Evolutionary conservation across 495 filamentous ascomycete genomes (phyloP).

Genomic region (Lepidopterella palustris): DNA sequence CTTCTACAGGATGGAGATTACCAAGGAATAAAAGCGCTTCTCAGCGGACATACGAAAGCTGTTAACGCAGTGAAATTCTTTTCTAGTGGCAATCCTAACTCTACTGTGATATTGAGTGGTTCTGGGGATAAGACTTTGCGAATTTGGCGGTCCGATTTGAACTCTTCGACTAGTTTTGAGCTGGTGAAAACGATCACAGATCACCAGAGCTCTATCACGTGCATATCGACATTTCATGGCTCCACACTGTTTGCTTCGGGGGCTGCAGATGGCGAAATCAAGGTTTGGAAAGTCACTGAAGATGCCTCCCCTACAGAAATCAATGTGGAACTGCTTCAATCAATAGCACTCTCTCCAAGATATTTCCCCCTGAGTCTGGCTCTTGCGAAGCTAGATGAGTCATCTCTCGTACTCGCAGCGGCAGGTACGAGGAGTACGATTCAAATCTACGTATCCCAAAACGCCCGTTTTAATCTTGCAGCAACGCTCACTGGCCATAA

Average conservation of each 20-base stretch:
- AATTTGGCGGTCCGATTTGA: conserved; percentile 52
- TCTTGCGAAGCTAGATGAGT: conserved; percentile 49
- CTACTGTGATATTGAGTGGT: conserved; percentile 63
- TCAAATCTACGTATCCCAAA: conserved; percentile 63
- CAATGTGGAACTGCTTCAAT: conserved; percentile 52
- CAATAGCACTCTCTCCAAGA: conserved; percentile 63
- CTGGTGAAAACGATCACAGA: conserved; percentile 48
- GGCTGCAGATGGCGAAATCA: conserved; percentile 74
- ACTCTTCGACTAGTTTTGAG: conserved; percentile 32
- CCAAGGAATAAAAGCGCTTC: conserved; percentile 57
- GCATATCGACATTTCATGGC: conserved; percentile 54
- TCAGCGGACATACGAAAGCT: conserved; percentile 73
- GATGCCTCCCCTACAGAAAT: conserved; percentile 36
- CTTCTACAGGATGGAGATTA: conserved; percentile 41
- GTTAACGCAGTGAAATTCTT: conserved; percentile 84
- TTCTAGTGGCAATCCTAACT: conserved; percentile 42
- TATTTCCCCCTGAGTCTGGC: conserved; percentile 77
- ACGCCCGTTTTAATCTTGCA: conserved; percentile 57
- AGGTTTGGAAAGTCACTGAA: conserved; percentile 59
- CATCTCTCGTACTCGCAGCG: conserved; percentile 63
- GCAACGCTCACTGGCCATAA: conserved; percentile 86
- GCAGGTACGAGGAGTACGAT: conserved; percentile 73
- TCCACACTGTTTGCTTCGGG: conserved; percentile 61
- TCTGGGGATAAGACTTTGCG: conserved; percentile 74
- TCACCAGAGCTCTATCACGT: conserved; percentile 73